phyloP scores from a whole-genome alignment of 331 rosid species.

The Malus hybrid region DNA sequence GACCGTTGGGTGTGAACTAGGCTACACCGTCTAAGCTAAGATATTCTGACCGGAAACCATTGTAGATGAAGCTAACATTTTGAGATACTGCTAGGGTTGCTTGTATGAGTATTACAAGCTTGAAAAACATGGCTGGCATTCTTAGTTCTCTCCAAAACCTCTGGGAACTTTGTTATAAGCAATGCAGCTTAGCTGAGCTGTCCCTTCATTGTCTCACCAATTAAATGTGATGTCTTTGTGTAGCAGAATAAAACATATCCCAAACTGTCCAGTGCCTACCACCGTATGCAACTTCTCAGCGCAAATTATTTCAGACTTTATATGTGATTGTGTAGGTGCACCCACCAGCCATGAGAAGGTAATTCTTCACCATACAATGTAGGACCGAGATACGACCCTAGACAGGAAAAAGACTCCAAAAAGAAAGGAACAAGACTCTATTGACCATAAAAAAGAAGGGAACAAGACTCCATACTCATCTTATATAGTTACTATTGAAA shows the following conservation, averaged over 20 bases:
- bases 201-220: not conserved
- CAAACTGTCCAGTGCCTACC: not conserved
- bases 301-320: too few species aligned
- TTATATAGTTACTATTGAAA: too few species aligned
- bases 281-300: not conserved
- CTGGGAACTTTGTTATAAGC: not conserved
- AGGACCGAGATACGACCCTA: too few species aligned
- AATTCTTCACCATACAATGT: too few species aligned
- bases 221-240: not conserved
- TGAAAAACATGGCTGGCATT: not conserved
- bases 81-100: slow-evolving; percentile 5
- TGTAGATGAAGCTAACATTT: slow-evolving; percentile 12
- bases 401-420: too few species aligned
- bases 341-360: too few species aligned
- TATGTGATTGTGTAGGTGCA: too few species aligned
- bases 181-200: not conserved
- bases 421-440: too few species aligned
- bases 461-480: too few species aligned
- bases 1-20: slow-evolving; percentile 10
- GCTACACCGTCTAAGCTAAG: slow-evolving; percentile 19
- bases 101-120: not conserved
- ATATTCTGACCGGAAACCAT: slow-evolving; percentile 15
- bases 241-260: not conserved
- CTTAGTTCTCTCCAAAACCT: not conserved
- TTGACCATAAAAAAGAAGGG: too few species aligned